Base-by-base conservation (phyloP, 2,329 filamentous ascomycete genomes). In the Biscogniauxia sp. region DNA sequence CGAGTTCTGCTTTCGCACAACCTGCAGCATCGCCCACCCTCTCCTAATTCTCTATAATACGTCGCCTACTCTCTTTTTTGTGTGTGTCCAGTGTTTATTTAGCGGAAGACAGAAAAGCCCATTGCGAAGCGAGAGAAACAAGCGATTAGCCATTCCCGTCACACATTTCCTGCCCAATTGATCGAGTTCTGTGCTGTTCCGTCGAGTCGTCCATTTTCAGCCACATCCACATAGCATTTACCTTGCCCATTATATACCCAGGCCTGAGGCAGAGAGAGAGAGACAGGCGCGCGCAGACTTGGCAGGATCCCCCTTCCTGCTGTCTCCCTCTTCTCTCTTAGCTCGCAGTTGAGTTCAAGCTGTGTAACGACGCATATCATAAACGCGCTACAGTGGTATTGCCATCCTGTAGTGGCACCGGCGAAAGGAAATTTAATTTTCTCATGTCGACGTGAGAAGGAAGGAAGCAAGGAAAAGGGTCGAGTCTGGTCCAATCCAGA, bases 171-270 rank as follows among this genome's bases (percentile, higher is more conserved):
- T 58, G 58, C 50, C 51, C 9, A 32, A 37, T 58, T 62, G 57
- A 61, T 32, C 59, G 45, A 53, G 53, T 61, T 59, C 52, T 50
- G 56, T 61, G 59, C 55, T 53, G 28, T 54, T 32, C 54, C 52
- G 51, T 61, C 57, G 55, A 59, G 56, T 61, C 57, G 60, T 59
- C 55, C 51, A 53, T 53, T 32, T 54, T 61, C 54, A 66, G 61
- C 66, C 61, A 63, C 61, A 61, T 59, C 28, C 9, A 32, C 28
- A 51, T 59, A 63, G 60, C 50, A 59, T 58, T 61, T 64, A 51
- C 57, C 62, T 61, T 64, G 45, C 57, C 62, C 61, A 60, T 56
- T 61, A 53, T 64, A 62, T 60, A 63, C 61, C 65, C 52, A 32
- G 7, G 23, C 23, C 9, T 8, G 28, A 32, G 11, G 9, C 6